Conservation (phyloP, 805 yeast genomes). For the Pichia deserticola region DNA sequence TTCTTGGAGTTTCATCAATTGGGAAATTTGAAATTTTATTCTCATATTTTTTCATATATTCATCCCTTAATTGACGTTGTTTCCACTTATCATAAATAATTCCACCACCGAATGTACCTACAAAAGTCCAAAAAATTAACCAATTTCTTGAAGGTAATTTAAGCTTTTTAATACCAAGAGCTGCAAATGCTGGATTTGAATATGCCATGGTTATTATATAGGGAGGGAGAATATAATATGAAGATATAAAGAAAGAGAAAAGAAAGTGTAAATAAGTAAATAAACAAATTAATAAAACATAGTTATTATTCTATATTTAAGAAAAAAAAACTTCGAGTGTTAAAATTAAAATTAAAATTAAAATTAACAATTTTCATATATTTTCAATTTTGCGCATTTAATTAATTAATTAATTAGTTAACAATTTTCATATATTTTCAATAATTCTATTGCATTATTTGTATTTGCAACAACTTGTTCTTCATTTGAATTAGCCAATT, state of each 20-base stretch:
- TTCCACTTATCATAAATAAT: slow-evolving; percentile 69
- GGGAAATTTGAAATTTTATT: slow-evolving; percentile 19
- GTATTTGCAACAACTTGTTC: not conserved
- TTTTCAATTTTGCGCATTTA: too few species aligned
- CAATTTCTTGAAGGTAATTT: slow-evolving; percentile 87
- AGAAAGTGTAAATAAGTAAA: too few species aligned
- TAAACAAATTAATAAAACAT: too few species aligned
- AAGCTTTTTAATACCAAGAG: slow-evolving; percentile 76
- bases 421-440: not conserved
- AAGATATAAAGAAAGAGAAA: too few species aligned
- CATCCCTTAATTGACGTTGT: slow-evolving; percentile 55
- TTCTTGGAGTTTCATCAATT: slow-evolving; percentile 56
- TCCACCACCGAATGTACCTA: slow-evolving; percentile 65
- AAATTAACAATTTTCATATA: too few species aligned
- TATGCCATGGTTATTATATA: slow-evolving; percentile 19
- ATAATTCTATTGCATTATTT: not conserved
- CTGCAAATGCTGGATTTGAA: slow-evolving; percentile 71
- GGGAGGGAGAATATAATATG: too few species aligned
- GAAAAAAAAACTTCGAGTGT: too few species aligned
- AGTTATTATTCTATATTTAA: too few species aligned
- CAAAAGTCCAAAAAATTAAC: slow-evolving; percentile 77
- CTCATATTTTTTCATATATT: slow-evolving; percentile 37
- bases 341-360: too few species aligned
- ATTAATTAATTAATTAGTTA: too few species aligned
- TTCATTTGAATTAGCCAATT: not conserved